These are phyloP conservation scores for Lolium perenne DNA, from an alignment of 176 grass and related monocot genomes.

Conservation along the genomic window DNA sequence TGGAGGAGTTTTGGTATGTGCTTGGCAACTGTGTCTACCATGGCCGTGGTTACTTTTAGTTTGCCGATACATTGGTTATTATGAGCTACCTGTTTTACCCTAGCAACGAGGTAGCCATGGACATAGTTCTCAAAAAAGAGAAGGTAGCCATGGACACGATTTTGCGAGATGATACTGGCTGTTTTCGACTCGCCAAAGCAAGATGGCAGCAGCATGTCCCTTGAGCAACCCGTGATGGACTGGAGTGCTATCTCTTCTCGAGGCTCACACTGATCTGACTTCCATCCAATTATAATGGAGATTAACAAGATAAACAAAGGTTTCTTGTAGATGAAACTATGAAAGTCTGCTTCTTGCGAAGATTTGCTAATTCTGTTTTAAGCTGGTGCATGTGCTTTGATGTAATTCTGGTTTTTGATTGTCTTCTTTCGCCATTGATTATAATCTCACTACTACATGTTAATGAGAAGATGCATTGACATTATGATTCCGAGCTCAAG, in stretches of 20 bases:
- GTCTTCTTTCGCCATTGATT: neutral
- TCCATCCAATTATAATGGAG: neutral
- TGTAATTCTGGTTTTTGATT: neutral
- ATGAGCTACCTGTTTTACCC: constrained; percentile 7
- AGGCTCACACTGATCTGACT: neutral
- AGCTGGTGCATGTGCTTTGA: neutral
- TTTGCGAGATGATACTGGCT: neutral
- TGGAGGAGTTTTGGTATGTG: constrained; percentile 12
- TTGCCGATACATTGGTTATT: neutral
- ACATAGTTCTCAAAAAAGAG: neutral
- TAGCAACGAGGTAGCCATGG: neutral
- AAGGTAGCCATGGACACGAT: neutral
- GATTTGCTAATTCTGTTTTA: neutral
- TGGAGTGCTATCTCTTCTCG: neutral
- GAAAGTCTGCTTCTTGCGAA: neutral
- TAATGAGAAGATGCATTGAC: neutral
- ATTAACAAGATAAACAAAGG: neutral
- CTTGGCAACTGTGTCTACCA: neutral
- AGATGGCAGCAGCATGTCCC: neutral
- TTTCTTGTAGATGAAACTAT: constrained; percentile 6
- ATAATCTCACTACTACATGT: neutral
- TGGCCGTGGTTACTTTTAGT: neutral
- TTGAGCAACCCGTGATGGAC: neutral
- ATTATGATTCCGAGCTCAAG: neutral
- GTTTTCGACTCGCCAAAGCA: neutral